Base-by-base conservation (phyloP, 2,329 filamentous ascomycete genomes). In the Cladosporium sp. region DNA sequence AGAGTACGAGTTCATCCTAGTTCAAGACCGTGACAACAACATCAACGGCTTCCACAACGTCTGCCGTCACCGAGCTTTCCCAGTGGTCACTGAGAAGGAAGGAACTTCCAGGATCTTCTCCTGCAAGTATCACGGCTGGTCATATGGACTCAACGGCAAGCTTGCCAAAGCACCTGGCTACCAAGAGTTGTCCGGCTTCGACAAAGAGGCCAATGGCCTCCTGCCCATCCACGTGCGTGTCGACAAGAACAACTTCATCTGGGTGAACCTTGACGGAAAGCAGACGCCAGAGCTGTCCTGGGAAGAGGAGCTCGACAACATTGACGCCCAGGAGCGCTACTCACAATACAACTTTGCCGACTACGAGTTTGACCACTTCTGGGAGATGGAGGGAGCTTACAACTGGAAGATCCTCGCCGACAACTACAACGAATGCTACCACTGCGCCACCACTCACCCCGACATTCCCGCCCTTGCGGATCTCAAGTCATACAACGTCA, bases 381-480 rank as follows among this genome's bases (percentile, higher is more conserved):
- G 84, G 83, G 81, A 85, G 69, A 83, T 86, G 81, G 81, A 85
- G 58, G 82, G 82, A 0, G 79, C 82, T 34, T 85, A 83, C 72
- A 87, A 87, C 77, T 88, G 85, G 85, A 88, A 88, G 77, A 82
- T 84, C 26, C 74, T 86, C 34, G 82, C 83, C 16, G 86, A 89
- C 72, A 88, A 89, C 77, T 89, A 87, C 79, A 89, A 89, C 73
- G 86, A 87, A 72, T 89, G 86, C 72, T 89, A 89, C 70, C 86
- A 88, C 77, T 88, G 85, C 78, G 82, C 83, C 59, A 84, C 83
- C 0, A 83, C 85, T 1, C 86, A 88, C 69, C 85, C 86, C 2
- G 84, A 86, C 65, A 83, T 88, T 34, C 80, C 84, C 5, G 78
- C 79, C 49, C 79, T 88, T n/a, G 81, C 85, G 53, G 84, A 88